Conservation (phyloP, 78 protist species). For the Corallochytrium limacisporum region DNA sequence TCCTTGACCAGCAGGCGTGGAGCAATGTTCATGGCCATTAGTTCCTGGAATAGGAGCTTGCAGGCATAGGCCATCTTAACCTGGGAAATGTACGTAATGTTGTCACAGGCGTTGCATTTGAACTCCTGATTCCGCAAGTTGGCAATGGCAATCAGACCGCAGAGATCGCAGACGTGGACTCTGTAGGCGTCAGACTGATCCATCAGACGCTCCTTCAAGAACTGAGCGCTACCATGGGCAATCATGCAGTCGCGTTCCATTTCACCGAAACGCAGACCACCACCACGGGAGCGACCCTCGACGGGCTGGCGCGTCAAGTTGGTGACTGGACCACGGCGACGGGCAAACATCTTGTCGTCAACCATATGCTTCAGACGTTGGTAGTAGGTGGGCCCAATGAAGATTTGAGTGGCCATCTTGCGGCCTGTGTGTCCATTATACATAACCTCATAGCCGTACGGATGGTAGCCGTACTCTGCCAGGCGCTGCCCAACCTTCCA, state of each 20-base stretch:
- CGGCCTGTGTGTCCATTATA: constrained; percentile 98
- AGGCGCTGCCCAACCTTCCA: constrained; percentile 51
- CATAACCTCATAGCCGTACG: constrained; percentile 84
- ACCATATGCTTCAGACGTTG: constrained; percentile 99
- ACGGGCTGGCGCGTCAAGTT: constrained; percentile 94
- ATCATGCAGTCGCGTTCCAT: constrained; percentile 97
- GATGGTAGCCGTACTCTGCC: constrained; percentile 71
- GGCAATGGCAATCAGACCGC: constrained; percentile 91
- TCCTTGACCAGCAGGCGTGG: constrained; percentile 82
- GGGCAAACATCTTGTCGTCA: constrained; percentile 95
- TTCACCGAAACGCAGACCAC: constrained; percentile 99
- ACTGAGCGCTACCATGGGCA: constrained; percentile 57
- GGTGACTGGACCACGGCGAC: constrained; percentile 92
- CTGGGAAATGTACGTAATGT: constrained; percentile 63
- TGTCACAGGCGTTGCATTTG: constrained; percentile 76
- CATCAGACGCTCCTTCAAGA: constrained; percentile 89
- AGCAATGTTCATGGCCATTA: constrained; percentile 92
- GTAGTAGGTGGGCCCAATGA: constrained; percentile 98
- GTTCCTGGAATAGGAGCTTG: constrained; percentile 98
- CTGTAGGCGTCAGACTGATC: constrained; percentile 74
- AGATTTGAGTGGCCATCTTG: constrained; percentile 60
- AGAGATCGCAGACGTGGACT: constrained; percentile 93
- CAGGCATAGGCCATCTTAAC: constrained; percentile 95
- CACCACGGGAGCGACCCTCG: constrained; percentile 97
- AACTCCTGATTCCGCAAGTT: constrained; percentile 35